These are phyloP conservation scores for Aureobasidium sp. DNA, from an alignment of 2,329 filamentous ascomycete species.

Conservation along the genomic window DNA sequence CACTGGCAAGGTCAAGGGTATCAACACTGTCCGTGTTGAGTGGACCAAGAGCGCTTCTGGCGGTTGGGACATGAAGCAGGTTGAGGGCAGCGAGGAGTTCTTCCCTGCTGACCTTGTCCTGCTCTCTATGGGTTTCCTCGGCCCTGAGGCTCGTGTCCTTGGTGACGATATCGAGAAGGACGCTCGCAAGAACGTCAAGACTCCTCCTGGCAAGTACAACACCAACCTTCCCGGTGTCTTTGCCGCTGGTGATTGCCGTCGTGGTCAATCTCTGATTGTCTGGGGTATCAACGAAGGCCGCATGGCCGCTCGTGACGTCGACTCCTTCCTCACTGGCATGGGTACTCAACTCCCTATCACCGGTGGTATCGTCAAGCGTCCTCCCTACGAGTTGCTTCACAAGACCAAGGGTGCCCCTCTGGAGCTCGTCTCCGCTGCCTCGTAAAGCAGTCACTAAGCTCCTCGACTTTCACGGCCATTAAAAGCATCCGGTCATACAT, in stretches of 20 bases:
- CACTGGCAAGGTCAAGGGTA: slow-evolving; percentile 80
- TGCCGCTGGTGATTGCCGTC: slow-evolving; percentile 88
- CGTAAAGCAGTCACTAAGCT: slow-evolving; percentile 16
- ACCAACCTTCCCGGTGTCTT: slow-evolving; percentile 87
- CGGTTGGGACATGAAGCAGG: slow-evolving; percentile 98
- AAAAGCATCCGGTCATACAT: neutral
- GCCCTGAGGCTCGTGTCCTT: slow-evolving; percentile 80
- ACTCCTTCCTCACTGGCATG: slow-evolving; percentile 71
- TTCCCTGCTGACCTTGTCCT: slow-evolving; percentile 94
- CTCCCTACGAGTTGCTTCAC: slow-evolving; percentile 60
- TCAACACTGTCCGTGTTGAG: slow-evolving; percentile 91
- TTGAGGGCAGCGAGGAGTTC: slow-evolving; percentile 87
- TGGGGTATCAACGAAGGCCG: slow-evolving; percentile 99
- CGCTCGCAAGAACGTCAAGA: slow-evolving; percentile 92
- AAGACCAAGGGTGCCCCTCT: slow-evolving; percentile 30
- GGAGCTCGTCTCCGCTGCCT: slow-evolving; percentile 32
- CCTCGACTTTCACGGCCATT: neutral
- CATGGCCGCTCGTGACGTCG: slow-evolving; percentile 84
- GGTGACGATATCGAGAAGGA: slow-evolving; percentile 88
- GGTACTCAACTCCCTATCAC: slow-evolving; percentile 77
- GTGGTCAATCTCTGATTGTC: slow-evolving; percentile 91
- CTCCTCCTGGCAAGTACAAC: slow-evolving; percentile 73
- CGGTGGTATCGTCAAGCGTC: slow-evolving; percentile 82
- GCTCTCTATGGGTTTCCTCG: slow-evolving; percentile 94
- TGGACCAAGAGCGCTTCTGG: slow-evolving; percentile 86